phyloP scores from a whole-genome alignment of 805 yeast genomes.

The Suhomyces pyralidae region DNA sequence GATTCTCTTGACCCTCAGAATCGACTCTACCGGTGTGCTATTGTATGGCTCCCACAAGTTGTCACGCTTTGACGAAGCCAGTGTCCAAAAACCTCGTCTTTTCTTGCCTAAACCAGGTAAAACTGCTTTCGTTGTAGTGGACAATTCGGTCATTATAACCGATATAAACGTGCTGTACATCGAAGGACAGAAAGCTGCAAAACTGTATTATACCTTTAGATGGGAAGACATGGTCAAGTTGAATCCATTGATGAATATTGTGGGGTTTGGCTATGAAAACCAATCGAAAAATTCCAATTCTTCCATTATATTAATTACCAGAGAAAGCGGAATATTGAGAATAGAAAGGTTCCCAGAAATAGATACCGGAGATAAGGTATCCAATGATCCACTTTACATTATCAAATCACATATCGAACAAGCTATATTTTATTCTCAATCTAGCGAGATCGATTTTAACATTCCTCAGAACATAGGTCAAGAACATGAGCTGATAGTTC shows the following conservation, averaged over 20 bases:
- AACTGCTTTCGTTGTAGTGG: constrained; percentile 60
- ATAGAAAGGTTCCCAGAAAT: constrained; percentile 46
- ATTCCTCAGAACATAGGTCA: constrained; percentile 35
- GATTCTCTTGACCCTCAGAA: constrained; percentile 52
- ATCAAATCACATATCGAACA: constrained; percentile 79
- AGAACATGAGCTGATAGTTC: constrained; percentile 13
- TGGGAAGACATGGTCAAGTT: constrained; percentile 83
- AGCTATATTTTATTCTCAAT: constrained; percentile 64
- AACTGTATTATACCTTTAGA: constrained; percentile 39
- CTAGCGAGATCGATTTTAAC: constrained; percentile 45
- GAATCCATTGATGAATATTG: constrained; percentile 47
- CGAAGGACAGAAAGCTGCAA: constrained; percentile 12
- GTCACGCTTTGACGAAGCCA: constrained; percentile 34
- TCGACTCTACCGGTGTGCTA: constrained; percentile 49
- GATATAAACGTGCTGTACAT: constrained; percentile 48
- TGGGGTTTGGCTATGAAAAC: constrained; percentile 60
- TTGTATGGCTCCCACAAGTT: constrained; percentile 65
- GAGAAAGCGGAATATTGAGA: constrained; percentile 58
- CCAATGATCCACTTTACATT: constrained; percentile 23
- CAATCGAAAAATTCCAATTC: constrained; percentile 36
- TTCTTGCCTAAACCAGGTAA: constrained; percentile 55
- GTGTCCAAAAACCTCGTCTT: constrained; percentile 42
- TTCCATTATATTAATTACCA: constrained; percentile 47
- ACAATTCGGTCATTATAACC: constrained; percentile 60
- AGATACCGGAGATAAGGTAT: constrained; percentile 10